Percentiles rank a stretch among this genome's conserved stretches.
Conservation (phyloP, 2,329 filamentous ascomycete genomes). For the Thielaviopsis euricoi region DNA sequence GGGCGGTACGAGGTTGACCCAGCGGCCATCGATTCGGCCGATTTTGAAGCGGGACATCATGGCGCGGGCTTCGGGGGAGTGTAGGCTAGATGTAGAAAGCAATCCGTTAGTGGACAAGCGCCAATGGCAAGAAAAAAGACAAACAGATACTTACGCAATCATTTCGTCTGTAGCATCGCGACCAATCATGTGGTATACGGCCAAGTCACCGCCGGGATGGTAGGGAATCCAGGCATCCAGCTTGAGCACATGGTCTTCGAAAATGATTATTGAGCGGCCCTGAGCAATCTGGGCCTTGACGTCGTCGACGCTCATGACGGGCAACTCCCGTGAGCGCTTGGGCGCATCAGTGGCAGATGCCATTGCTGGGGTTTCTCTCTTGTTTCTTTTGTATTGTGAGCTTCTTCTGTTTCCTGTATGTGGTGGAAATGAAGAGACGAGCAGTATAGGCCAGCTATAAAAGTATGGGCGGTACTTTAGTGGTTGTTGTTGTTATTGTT, state of each 20-base stretch:
- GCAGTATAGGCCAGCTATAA: background rate
- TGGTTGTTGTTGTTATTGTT: too few species aligned
- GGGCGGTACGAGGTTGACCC: slow-evolving; percentile 78
- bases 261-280: slow-evolving; percentile 63
- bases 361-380: background rate
- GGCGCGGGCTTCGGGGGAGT: slow-evolving; percentile 59
- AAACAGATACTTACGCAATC: slow-evolving; percentile 48
- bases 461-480: too few species aligned
- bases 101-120: background rate
- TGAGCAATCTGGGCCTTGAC: slow-evolving; percentile 65
- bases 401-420: too few species aligned
- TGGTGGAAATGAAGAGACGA: background rate
- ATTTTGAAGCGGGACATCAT: slow-evolving; percentile 74
- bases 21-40: slow-evolving; percentile 62
- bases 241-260: slow-evolving; percentile 68
- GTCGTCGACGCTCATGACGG: slow-evolving; percentile 23
- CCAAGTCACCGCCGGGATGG: slow-evolving; percentile 82
- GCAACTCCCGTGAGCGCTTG: slow-evolving; percentile 16
- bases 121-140: background rate
- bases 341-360: slow-evolving; percentile 7
- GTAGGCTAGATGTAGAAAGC: slow-evolving; percentile 39
- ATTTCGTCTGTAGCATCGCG: slow-evolving; percentile 91
- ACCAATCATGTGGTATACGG: slow-evolving; percentile 85
- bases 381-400: background rate
- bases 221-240: slow-evolving; percentile 77